Conservation (phyloP, 2,329 filamentous ascomycete genomes). For the Fusarium sp. region DNA sequence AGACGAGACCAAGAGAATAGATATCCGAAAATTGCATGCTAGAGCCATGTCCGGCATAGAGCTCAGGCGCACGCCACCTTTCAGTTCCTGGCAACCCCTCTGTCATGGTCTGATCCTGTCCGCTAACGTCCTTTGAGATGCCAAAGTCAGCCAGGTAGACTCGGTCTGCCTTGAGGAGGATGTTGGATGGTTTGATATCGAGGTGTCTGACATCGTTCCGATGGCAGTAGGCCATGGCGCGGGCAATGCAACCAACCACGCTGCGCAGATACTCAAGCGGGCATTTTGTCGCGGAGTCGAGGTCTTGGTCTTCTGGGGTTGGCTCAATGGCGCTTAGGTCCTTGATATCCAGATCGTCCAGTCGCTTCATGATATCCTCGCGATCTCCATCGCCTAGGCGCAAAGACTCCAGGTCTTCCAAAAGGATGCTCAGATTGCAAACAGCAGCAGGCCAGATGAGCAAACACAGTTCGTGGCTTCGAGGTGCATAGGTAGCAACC, state of each 20-base stretch:
- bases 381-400: conserved; percentile 54
- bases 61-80: conserved; percentile 61
- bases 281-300: conserved; percentile 45
- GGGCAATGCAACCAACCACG: conserved; percentile 59
- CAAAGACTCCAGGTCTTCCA: conserved; percentile 58
- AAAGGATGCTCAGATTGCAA: conserved; percentile 58
- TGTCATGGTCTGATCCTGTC: conserved; percentile 59
- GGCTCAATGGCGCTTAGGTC: conserved; percentile 53
- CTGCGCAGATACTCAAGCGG: conserved; percentile 58
- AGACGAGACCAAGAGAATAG: conserved; percentile 61
- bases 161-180: conserved; percentile 58
- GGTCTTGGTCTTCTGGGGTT: conserved; percentile 32
- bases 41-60: conserved; percentile 51
- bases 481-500: conserved; percentile 60
- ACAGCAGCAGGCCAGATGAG: conserved; percentile 62
- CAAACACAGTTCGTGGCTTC: conserved; percentile 56
- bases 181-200: conserved; percentile 63
- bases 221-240: conserved; percentile 58
- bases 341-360: conserved; percentile 54
- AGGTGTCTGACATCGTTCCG: conserved; percentile 58
- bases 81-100: conserved; percentile 56
- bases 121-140: conserved; percentile 60
- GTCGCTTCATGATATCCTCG: conserved; percentile 55
- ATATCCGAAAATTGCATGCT: conserved; percentile 63
- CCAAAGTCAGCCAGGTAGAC: conserved; percentile 64